phyloP scores from a whole-genome alignment of 2,329 filamentous ascomycete genomes.

The Arthrobotrys pseudoclavata region DNA sequence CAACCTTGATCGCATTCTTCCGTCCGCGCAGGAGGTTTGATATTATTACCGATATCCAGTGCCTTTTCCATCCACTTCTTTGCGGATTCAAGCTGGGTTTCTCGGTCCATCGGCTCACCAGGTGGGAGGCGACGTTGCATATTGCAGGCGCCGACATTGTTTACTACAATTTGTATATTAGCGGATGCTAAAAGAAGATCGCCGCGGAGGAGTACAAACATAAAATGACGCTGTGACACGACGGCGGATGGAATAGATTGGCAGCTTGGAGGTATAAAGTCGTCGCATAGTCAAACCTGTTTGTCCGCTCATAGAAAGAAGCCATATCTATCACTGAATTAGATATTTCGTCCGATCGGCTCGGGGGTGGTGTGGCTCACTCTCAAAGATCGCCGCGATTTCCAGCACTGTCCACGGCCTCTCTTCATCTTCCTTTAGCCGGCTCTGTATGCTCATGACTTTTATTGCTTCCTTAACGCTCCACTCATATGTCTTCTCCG shows the following conservation, averaged over 20 bases:
- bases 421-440: conserved; percentile 34
- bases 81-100: conserved; percentile 73
- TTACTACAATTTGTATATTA: conserved; percentile 58
- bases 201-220: conserved; percentile 70
- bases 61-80: conserved; percentile 85
- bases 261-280: conserved; percentile 90
- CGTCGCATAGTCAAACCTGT: conserved; percentile 83
- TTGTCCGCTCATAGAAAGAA: conserved; percentile 79
- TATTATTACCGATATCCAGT: conserved; percentile 75
- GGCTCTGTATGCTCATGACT: conserved; percentile 68
- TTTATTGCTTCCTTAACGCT: conserved; percentile 83
- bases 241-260: conserved; percentile 74
- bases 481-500: conserved; percentile 82
- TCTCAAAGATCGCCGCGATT: conserved; percentile 80
- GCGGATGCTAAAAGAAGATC: background rate
- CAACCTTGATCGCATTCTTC: conserved; percentile 88
- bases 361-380: conserved; percentile 67
- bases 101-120: conserved; percentile 68
- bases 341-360: background rate
- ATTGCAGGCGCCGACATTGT: conserved; percentile 55
- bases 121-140: conserved; percentile 55
- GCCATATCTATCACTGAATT: conserved; percentile 73
- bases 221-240: conserved; percentile 83
- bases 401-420: conserved; percentile 75
- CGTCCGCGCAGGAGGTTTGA: conserved; percentile 76